Base-by-base conservation (phyloP, 345 rosid species). In the Hibiscus tridactylites region DNA sequence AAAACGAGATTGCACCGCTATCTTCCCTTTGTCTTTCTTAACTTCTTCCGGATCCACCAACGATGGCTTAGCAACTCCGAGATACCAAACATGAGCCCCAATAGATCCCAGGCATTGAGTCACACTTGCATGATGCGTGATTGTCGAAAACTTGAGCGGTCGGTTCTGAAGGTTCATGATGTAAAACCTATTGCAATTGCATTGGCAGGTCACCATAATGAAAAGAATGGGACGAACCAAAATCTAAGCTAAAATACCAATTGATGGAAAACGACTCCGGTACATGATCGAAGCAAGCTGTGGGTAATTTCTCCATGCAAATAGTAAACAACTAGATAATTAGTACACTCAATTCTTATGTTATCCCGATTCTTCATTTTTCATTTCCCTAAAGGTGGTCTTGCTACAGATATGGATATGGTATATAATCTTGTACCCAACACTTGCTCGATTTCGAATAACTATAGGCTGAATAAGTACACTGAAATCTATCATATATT, bases 51-150 rank as follows among this genome's bases (percentile, higher is more conserved):
- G 37, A 3, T 72, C 77, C 72, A 80, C 61, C 8, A 90, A 73
- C 52, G 96, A 90, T 0, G 93, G 88, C 81, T 87, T 91, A 5
- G 88, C 90, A 0, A 94, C 86, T 28, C 97, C 98, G 44, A 90
- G 81, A 78, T 87, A 91, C 98, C 97, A 94, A 19, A 67, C 88
- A 16, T 77, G 83, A 33, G 88, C 94, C 11, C 94, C 93, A 24
- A 90, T 71, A 17, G 98, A 80, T 73, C 98, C 97, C 7, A 93
- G 87, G 85, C 96, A 88, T 79, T 93, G 94, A 7, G 96, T 91
- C 73, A 93, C 96, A 24, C 84, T 85, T 0, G 97, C 96, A 72
- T 91, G 98, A 75, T 93, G 98, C 0, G 91, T 87, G 16, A 93
- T 87, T 0, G 52, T 52, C 12, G 86, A 75, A 72, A 91, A 91